A percentile compares a stretch with the other conserved stretches of the same genome.
Conservation (phyloP, 306 rosid species). For the Fagus sylvatica region DNA sequence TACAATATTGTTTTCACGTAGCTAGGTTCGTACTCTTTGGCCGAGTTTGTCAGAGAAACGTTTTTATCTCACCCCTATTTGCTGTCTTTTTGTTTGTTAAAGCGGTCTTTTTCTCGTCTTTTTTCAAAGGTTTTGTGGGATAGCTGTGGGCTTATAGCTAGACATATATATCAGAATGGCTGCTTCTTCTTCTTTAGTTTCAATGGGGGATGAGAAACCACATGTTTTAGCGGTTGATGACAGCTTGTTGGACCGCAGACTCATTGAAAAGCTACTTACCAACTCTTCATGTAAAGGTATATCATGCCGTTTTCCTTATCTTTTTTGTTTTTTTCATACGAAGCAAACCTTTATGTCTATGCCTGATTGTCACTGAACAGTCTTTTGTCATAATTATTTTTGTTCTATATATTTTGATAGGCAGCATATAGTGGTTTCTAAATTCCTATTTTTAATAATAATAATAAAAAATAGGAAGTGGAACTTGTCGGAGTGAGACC, state of each 20-base stretch:
- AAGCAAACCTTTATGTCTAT: no score
- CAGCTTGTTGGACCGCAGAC: conserved; percentile 25
- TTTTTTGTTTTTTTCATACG: neutral
- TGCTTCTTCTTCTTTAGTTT: neutral
- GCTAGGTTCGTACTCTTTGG: neutral
- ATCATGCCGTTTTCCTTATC: neutral
- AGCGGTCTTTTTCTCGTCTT: neutral
- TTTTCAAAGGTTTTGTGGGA: neutral
- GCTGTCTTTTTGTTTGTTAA: neutral
- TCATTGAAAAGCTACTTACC: conserved; percentile 27
- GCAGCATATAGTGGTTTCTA: no score
- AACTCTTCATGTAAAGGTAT: conserved; percentile 34
- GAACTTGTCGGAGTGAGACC: no score
- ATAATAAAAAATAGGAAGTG: no score
- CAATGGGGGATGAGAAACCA: conserved; percentile 23
- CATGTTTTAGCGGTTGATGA: conserved; percentile 38
- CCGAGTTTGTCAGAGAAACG: neutral
- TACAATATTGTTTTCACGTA: neutral
- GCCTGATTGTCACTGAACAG: no score
- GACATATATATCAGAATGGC: neutral
- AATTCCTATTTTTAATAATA: no score
- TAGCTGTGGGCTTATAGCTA: neutral
- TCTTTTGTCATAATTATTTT: no score
- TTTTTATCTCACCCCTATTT: neutral
- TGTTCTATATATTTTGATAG: no score